A percentile compares a stretch with the other conserved stretches of the same genome.
Conservation (phyloP, 2,329 filamentous ascomycete species). For the Penicillium sp. region DNA sequence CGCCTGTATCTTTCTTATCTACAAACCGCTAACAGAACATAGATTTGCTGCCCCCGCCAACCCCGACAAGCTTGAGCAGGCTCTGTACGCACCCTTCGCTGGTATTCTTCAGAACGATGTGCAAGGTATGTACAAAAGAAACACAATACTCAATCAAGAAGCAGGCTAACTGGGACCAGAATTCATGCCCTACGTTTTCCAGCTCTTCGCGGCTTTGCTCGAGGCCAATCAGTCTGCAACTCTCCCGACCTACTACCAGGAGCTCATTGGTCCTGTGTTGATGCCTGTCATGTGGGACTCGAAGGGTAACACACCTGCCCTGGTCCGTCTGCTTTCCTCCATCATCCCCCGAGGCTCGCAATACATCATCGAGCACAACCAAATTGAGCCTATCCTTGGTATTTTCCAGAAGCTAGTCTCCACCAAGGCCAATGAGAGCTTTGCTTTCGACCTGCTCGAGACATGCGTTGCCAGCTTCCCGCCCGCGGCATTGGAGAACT, state of each 20-base stretch:
- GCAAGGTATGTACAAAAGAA: slow-evolving; percentile 57
- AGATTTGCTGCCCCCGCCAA: slow-evolving; percentile 68
- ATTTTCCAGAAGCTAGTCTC: slow-evolving; percentile 91
- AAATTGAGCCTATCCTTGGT: slow-evolving; percentile 84
- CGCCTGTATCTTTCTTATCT: not conserved
- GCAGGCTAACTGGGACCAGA: slow-evolving; percentile 57
- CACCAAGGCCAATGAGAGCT: slow-evolving; percentile 78
- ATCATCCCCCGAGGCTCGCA: slow-evolving; percentile 77
- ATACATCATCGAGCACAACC: slow-evolving; percentile 73
- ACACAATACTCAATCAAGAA: not conserved
- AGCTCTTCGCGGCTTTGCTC: slow-evolving; percentile 86
- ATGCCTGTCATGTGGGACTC: slow-evolving; percentile 86
- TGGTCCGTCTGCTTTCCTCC: slow-evolving; percentile 79
- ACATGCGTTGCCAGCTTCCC: slow-evolving; percentile 73
- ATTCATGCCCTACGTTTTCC: slow-evolving; percentile 95
- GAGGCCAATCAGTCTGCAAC: slow-evolving; percentile 80
- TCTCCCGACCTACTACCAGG: slow-evolving; percentile 78
- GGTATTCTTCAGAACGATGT: slow-evolving; percentile 79
- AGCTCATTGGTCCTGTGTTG: slow-evolving; percentile 75
- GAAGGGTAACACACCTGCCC: slow-evolving; percentile 87
- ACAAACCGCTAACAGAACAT: slow-evolving; percentile 12
- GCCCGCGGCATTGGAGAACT: slow-evolving; percentile 67
- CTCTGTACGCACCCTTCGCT: slow-evolving; percentile 81
- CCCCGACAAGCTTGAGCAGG: slow-evolving; percentile 73
- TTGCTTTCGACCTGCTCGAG: slow-evolving; percentile 89